Base-by-base conservation (phyloP, 1,139 yeast genomes). In the Magnusiomyces tetraspermus region DNA sequence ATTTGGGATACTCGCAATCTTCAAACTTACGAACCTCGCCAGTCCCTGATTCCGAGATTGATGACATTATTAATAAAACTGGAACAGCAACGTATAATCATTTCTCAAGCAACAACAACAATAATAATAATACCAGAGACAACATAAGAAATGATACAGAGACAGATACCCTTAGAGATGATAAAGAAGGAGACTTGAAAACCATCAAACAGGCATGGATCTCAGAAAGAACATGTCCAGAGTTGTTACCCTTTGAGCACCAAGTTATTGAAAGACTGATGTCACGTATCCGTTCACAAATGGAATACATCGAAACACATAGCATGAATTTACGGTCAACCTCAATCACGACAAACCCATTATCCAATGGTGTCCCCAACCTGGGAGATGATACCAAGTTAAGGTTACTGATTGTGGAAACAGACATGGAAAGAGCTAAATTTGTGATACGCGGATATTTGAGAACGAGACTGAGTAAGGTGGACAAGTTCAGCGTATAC, bases 371-470 rank as follows among this genome's bases (percentile, higher is more conserved):
- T n/a, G n/a, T n/a, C n/a, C n/a, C n/a, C n/a, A n/a, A n/a, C n/a
- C n/a, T 28, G 33, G 33, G 11, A 28, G 11, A 6, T 6, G 92
- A 85, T 61, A 83, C 84, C 66, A 90, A 90, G 65, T 71, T 92
- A 53, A 84, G 85, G 56, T 72, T 90, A 45, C 79, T 92, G 74
- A 78, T 94, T 21, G 82, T 90, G 57, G 98, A 92, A 65, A 85
- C 95, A 2, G 98, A 92, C 62, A 76, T 92, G 28, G 98, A 92
- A 63, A 72, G 98, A 54, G 78, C 88, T 49, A 88, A 85, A 61
- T 92, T 83, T 64, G 70, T 92, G 45, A 74, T 90, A 21, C 73
- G 97, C 53, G 77, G 89, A 26, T 90, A 88, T 65, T 73, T 90
- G 38, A 76, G 98, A 55, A 77, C 92, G 2, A 73, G 99, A 54